Base-by-base conservation (phyloP, 2,329 filamentous ascomycete genomes). In the Verticillium klebahnii region DNA sequence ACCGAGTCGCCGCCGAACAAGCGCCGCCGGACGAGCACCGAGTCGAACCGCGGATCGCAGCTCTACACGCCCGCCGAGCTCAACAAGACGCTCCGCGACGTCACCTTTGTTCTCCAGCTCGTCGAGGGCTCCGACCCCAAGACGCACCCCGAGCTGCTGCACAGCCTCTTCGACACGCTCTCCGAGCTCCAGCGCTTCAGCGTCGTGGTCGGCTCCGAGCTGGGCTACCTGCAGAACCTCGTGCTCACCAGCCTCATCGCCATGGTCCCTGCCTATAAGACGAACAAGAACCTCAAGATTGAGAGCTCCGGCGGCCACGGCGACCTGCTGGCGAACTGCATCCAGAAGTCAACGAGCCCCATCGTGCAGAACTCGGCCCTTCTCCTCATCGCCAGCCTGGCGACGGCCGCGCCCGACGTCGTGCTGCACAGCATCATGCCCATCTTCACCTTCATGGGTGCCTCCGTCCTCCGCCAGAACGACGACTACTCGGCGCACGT, bases 361-460 rank as follows among this genome's bases (percentile, higher is more conserved):
- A 92, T 97, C 66, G 93, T 99, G 7, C 96, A 98, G 72, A 97
- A 96, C 71, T 88, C 90, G 6, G 93, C 95, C 4, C 82, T 99
- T 15, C 85, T 98, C 9, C 81, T 99, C 31, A 91, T 98, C 62
- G 93, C 94, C 29, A 90, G 88, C 61, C 82, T 99, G 50, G 94
- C 95, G 25, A 89, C 89, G 45, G 91, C 93, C 67, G 92, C 92
- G 0, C 95, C 96, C 0, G 93, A 97, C 73, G 80, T 96, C 57
- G 92, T 99, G 3, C 82, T 99, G 62, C 94, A 99, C 76, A 97
- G 93, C 68, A 92, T 99, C 60, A 99, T 99, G 95, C 95, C 95
- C 14, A 94, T 99, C 59, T 99, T 99, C 77, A 98, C 95, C 0
- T 97, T 98, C 73, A 97, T 98, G 89, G 93, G 94, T 52, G 90